phyloP scores from a whole-genome alignment of 805 yeast genomes.

The Saccharomycopsis sp. region DNA sequence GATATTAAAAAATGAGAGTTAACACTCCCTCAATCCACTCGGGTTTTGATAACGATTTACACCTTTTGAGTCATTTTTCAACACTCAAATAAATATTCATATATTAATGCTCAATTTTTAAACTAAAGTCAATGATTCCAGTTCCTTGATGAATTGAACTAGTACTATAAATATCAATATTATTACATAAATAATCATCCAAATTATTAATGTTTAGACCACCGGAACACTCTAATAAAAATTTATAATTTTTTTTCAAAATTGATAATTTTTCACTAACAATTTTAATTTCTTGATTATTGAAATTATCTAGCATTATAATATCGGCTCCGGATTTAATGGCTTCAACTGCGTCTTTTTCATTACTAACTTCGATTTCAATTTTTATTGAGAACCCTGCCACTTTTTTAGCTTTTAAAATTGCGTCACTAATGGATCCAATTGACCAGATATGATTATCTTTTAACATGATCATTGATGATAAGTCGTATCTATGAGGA shows the following conservation, averaged over 20 bases:
- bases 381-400: conserved; percentile 86
- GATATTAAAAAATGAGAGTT: too few species aligned
- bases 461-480: conserved; percentile 92
- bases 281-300: conserved; percentile 47
- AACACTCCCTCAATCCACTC: too few species aligned
- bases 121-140: conserved; percentile 69
- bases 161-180: conserved; percentile 84
- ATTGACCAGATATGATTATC: conserved; percentile 91
- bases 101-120: conserved; percentile 55
- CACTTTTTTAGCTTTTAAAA: conserved; percentile 60
- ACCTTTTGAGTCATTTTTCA: too few species aligned
- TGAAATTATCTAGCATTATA: conserved; percentile 86
- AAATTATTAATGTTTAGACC: conserved; percentile 71
- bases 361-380: conserved; percentile 85
- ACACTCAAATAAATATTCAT: too few species aligned
- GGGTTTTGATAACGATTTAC: too few species aligned
- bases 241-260: conserved; percentile 32
- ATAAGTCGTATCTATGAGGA: conserved; percentile 82
- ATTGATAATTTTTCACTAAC: conserved; percentile 54
- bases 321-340: conserved; percentile 93
- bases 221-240: conserved; percentile 84
- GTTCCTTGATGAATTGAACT: conserved; percentile 91
- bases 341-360: conserved; percentile 84
- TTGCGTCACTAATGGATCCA: conserved; percentile 85
- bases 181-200: conserved; percentile 53